Percentiles rank a stretch among this genome's conserved stretches.
Evolutionary conservation across 2,329 filamentous ascomycete genomes (phyloP).

Genomic region (Arthroderma sp.): DNA sequence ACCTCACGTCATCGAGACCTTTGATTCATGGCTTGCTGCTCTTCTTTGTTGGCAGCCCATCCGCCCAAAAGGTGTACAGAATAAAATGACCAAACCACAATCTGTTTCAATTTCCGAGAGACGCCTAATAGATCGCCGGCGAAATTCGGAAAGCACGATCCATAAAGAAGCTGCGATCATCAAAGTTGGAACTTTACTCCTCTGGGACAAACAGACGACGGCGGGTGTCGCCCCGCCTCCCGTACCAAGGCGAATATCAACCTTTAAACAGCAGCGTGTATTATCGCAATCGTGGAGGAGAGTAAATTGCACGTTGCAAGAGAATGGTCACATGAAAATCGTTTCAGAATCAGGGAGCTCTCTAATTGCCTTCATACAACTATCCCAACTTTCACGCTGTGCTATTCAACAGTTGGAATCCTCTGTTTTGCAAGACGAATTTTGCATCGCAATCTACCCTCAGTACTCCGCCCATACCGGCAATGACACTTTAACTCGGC

Average conservation of each 20-base stretch:
- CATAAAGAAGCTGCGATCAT: slow-evolving; percentile 71
- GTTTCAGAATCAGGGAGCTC: slow-evolving; percentile 74
- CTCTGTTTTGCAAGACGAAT: slow-evolving; percentile 83
- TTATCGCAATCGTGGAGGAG: slow-evolving; percentile 61
- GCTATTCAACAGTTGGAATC: slow-evolving; percentile 82
- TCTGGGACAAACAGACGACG: slow-evolving; percentile 70
- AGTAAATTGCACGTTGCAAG: slow-evolving; percentile 85
- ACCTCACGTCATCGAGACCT: slow-evolving; percentile 38
- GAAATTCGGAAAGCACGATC: slow-evolving; percentile 35
- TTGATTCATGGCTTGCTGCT: slow-evolving; percentile 40
- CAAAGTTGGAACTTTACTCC: slow-evolving; percentile 80
- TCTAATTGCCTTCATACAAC: slow-evolving; percentile 67
- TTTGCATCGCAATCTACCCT: slow-evolving; percentile 89
- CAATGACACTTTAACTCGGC: slow-evolving; percentile 64
- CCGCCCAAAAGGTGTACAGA: slow-evolving; percentile 36
- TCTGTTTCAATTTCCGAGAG: slow-evolving; percentile 31
- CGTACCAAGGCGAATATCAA: slow-evolving; percentile 33
- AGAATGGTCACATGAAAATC: slow-evolving; percentile 87
- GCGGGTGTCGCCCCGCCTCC: slow-evolving; percentile 23
- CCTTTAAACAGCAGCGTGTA: slow-evolving; percentile 43
- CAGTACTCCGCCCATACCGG: slow-evolving; percentile 69
- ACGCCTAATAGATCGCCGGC: slow-evolving; percentile 29
- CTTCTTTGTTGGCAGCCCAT: slow-evolving; percentile 40
- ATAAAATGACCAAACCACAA: slow-evolving; percentile 38
- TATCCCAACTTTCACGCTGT: slow-evolving; percentile 77